A percentile compares a stretch with the other conserved stretches of the same genome.
These are phyloP conservation scores for Colletotrichum chrysophilum DNA, from an alignment of 2,329 filamentous ascomycete species.

Conservation along the genomic window DNA sequence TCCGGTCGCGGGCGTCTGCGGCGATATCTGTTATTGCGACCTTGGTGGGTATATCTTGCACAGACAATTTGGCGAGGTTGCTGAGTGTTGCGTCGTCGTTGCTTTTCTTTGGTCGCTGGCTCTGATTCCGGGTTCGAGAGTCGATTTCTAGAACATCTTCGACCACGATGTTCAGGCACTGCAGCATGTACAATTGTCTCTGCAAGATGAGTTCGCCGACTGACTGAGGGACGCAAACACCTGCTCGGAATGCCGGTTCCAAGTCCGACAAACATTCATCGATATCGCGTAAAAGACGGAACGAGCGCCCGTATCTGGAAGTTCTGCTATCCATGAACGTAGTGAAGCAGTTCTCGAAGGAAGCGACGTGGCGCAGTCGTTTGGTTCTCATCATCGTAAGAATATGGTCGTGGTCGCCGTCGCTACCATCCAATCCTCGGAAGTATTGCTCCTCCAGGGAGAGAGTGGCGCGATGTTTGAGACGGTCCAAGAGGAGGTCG, in stretches of 20 bases:
- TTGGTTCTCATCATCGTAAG: background rate
- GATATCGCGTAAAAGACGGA: background rate
- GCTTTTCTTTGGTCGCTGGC: background rate
- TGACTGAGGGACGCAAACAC: background rate
- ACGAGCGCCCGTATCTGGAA: background rate
- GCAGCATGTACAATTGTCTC: background rate
- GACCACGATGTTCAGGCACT: background rate
- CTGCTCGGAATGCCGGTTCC: background rate
- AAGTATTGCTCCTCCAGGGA: slow-evolving; percentile 38
- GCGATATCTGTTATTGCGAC: background rate
- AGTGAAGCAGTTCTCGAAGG: background rate
- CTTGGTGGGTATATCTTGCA: background rate
- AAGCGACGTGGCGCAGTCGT: background rate
- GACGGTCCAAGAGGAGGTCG: slow-evolving; percentile 41
- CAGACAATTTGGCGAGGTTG: background rate
- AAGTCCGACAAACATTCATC: background rate
- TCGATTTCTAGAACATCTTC: background rate
- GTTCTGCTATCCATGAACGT: background rate
- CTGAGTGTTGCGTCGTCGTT: background rate
- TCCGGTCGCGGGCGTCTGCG: slow-evolving; percentile 3
- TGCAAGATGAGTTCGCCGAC: background rate
- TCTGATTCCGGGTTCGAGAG: background rate
- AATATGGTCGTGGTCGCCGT: background rate
- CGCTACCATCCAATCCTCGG: slow-evolving; percentile 27
- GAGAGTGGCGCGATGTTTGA: slow-evolving; percentile 42